Evolutionary conservation across 371 early-diverging fungal genomes (phyloP).

Genomic region (Syncephalastrum racemosum): DNA sequence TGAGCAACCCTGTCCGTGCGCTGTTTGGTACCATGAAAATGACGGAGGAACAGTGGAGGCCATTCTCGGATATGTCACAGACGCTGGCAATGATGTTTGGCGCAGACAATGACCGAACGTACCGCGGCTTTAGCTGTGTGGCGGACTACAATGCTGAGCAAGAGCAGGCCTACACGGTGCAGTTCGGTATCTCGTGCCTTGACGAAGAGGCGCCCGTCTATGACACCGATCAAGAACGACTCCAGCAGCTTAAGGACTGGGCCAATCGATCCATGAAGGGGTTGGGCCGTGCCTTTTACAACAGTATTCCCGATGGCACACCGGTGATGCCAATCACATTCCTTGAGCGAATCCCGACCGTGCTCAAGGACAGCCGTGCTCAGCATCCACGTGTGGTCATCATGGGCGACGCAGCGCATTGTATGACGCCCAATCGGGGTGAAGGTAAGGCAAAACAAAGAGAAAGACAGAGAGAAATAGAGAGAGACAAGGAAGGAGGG

Average conservation of each 20-base stretch:
- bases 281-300: background rate
- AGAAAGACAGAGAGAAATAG: no score
- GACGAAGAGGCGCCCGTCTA: background rate
- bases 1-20: constrained; percentile 7
- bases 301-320: constrained; percentile 1
- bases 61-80: background rate
- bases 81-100: no score
- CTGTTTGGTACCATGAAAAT: constrained; percentile 3
- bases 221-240: constrained; percentile 10
- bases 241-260: constrained; percentile 13
- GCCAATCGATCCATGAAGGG: background rate
- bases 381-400: constrained; percentile 9
- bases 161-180: constrained; percentile 4
- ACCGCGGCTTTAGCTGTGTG: background rate
- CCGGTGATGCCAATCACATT: background rate
- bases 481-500: no score
- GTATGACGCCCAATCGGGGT: constrained; percentile 22
- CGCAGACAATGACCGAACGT: background rate
- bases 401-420: constrained; percentile 25
- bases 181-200: constrained; percentile 3
- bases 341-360: constrained; percentile 12
- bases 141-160: background rate
- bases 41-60: background rate
- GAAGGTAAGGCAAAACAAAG: constrained; percentile 26
- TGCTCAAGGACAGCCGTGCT: no score